Conservation (phyloP, 106 monocot species). For the Iris macrosiphon region DNA sequence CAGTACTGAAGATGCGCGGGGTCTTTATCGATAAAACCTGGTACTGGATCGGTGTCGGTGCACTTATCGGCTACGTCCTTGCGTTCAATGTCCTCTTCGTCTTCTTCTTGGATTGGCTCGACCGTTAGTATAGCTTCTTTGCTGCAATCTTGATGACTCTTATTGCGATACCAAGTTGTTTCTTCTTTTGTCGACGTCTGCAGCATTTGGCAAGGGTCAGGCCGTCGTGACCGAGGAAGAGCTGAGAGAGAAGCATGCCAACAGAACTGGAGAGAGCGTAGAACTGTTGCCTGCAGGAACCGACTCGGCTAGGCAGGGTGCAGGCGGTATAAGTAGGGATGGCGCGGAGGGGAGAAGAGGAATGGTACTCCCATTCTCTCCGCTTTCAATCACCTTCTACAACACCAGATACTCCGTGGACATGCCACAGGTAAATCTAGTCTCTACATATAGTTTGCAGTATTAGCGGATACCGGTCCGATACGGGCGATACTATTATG, state of each 20-base stretch:
- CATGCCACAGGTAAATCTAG: slow-evolving; percentile 29
- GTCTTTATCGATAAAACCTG: slow-evolving; percentile 26
- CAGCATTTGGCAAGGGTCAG: slow-evolving; percentile 25
- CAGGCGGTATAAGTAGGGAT: neutral
- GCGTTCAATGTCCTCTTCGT: slow-evolving; percentile 25
- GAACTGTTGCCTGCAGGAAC: slow-evolving; percentile 12
- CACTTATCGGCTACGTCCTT: slow-evolving; percentile 23
- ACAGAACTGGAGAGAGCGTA: slow-evolving; percentile 18
- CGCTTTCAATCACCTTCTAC: slow-evolving; percentile 19
- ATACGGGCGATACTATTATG: too few species aligned
- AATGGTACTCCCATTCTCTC: slow-evolving; percentile 20
- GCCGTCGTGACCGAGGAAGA: slow-evolving; percentile 17
- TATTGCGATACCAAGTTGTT: slow-evolving; percentile 5
- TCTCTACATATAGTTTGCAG: neutral
- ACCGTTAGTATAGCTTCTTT: slow-evolving; percentile 18
- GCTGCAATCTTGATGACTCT: neutral
- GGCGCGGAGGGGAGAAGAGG: slow-evolving; percentile 3
- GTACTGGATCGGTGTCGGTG: slow-evolving; percentile 36
- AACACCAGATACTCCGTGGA: slow-evolving; percentile 15
- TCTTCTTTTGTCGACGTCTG: neutral
- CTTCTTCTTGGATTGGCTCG: slow-evolving; percentile 16
- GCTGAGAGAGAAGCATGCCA: slow-evolving; percentile 21
- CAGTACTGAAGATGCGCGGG: slow-evolving; percentile 18
- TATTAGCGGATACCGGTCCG: too few species aligned
- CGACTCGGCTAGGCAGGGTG: neutral